phyloP scores from a whole-genome alignment of 345 rosid species.

The Citropsis articulata region DNA sequence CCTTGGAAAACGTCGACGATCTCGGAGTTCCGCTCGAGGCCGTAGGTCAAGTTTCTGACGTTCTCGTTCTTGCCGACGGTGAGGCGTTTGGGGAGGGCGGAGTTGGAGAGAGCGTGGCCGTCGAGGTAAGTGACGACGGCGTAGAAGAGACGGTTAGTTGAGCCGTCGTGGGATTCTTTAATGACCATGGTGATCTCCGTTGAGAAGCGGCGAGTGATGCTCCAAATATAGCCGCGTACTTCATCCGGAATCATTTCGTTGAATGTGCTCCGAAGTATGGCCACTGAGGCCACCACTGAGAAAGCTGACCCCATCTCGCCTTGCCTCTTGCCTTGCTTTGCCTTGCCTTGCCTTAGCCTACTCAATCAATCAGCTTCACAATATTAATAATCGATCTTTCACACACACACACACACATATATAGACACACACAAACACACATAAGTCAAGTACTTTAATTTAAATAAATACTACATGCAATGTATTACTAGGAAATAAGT shows the following conservation, averaged over 20 bases:
- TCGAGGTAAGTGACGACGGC: constrained; percentile 31
- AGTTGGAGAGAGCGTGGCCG: constrained; percentile 8
- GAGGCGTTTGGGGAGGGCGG: constrained; percentile 21
- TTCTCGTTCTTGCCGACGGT: constrained; percentile 36
- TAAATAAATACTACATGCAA: too few species aligned
- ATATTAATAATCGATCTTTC: too few species aligned
- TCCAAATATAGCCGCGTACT: constrained; percentile 18
- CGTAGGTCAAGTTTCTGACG: constrained; percentile 21
- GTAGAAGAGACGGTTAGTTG: constrained; percentile 32
- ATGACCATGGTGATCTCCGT: constrained; percentile 29
- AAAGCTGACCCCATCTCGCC: constrained; percentile 18
- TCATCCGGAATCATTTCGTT: constrained; percentile 31
- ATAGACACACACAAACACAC: too few species aligned
- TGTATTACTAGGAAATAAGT: too few species aligned
- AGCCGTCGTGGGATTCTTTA: constrained; percentile 33
- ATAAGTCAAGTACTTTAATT: too few species aligned
- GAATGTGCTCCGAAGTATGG: constrained; percentile 33
- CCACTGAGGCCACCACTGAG: constrained; percentile 33
- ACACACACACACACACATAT: too few species aligned
- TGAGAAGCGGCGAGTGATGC: constrained; percentile 28
- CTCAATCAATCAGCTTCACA: too few species aligned
- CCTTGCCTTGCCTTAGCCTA: too few species aligned
- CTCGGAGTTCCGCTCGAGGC: constrained; percentile 31
- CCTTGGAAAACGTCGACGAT: constrained; percentile 32
- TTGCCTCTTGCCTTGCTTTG: too few species aligned